Base-by-base conservation (phyloP, 2,329 filamentous ascomycete species). In the Fusarium mangiferae region DNA sequence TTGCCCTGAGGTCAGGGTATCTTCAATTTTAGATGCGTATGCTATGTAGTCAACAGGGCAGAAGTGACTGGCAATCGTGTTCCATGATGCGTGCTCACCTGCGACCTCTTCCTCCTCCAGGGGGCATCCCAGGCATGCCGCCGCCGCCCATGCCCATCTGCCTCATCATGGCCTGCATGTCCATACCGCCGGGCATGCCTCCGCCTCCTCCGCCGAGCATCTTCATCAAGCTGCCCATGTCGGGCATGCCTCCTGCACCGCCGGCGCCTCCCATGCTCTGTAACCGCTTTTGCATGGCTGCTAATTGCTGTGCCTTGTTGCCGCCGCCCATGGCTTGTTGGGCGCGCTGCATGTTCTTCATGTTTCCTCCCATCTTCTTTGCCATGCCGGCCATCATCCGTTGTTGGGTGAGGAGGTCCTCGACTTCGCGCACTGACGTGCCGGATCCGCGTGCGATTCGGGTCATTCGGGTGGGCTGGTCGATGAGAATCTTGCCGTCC, bases 311-410 rank as follows among this genome's bases (percentile, higher is more conserved):
- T 38, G 94, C 90, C 83, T 96, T 96, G 84, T 98, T 98, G 36
- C 92, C 93, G 49, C 95, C 95, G 35, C 92, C 94, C 91, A 98
- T 94, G 73, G 94, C 94, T 62, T 93, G 93, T 83, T 98, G 95
- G 1, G 95, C 95, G 58, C 92, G 91, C 82, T 98, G 94, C 92
- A 98, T 97, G 81, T 98, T 97, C 85, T 96, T 96, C 93, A 98
- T 97, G 81, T 94, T 95, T 44, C 95, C 95, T 66, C 96, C 96
- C 91, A 99, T 97, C 86, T 97, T 97, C 91, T 98, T 99, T 55
- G 96, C 96, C 95, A 99, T 98, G 66, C 94, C 94, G 2, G 94
- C 94, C 96, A 99, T 99, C 93, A 98, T 98, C 77, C 94, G 92
- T 82, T 98, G 96, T 84, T 99, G 96, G 1, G 95, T 98, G n/a